Evolutionary conservation across 768 basidiomycete species (phyloP).

Genomic region (Rhizopogon rudus): DNA sequence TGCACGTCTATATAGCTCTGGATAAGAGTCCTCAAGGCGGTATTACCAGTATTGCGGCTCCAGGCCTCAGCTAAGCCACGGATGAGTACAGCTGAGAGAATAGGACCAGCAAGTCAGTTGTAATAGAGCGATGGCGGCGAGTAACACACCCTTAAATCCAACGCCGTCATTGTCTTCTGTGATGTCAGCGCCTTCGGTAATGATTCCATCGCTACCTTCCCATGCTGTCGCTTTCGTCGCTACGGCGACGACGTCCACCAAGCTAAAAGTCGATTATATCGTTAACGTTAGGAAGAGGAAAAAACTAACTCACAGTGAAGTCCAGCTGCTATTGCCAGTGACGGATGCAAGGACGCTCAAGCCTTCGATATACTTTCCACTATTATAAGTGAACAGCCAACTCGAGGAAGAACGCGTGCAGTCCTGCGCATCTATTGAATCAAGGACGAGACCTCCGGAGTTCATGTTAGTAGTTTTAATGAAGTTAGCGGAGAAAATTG

Average conservation of each 20-base stretch:
- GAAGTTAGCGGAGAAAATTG: conserved; percentile 43
- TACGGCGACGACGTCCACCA: conserved; percentile 33
- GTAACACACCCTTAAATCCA: conserved; percentile 44
- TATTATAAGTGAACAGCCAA: conserved; percentile 53
- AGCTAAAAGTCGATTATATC: conserved; percentile 18
- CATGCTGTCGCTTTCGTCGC: conserved; percentile 40
- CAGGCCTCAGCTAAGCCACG: conserved; percentile 45
- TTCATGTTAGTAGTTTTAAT: conserved; percentile 43
- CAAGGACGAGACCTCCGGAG: conserved; percentile 36
- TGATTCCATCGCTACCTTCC: conserved; percentile 46
- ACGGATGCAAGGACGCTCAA: conserved; percentile 39
- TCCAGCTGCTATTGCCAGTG: conserved; percentile 39
- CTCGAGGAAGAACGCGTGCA: conserved; percentile 40
- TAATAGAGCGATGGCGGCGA: background rate
- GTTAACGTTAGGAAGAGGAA: background rate
- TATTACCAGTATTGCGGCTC: conserved; percentile 32
- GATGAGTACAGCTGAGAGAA: conserved; percentile 35
- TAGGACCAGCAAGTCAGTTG: background rate
- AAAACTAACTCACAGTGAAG: conserved; percentile 28
- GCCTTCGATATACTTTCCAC: conserved; percentile 50
- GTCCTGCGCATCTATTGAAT: conserved; percentile 41
- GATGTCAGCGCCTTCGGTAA: conserved; percentile 44
- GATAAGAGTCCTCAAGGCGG: conserved; percentile 34
- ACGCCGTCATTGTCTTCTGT: conserved; percentile 39
- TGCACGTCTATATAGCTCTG: conserved; percentile 50